phyloP scores from a whole-genome alignment of 2,329 filamentous ascomycete species.

The Neoscytalidium dimidiatum region DNA sequence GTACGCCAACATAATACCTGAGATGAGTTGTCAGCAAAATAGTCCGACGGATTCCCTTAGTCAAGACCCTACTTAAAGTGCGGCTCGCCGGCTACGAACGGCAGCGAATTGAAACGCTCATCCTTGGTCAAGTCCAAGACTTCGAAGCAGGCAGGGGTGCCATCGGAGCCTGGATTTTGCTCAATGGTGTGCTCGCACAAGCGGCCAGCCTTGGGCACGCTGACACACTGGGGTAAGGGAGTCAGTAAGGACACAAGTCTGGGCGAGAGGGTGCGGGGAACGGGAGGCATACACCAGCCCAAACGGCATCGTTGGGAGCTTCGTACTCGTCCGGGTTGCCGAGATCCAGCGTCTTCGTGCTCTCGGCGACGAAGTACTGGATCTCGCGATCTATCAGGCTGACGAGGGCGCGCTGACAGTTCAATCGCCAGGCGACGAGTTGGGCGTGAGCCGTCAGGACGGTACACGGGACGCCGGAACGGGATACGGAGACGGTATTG shows the following conservation, averaged over 20 bases:
- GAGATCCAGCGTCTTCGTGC: constrained; percentile 45
- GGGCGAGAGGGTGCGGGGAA: neutral
- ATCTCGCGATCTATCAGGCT: constrained; percentile 51
- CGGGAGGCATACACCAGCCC: constrained; percentile 34
- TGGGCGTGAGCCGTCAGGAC: constrained; percentile 38
- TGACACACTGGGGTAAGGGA: constrained; percentile 25
- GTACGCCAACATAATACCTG: constrained; percentile 37
- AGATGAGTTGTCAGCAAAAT: neutral
- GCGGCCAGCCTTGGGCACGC: constrained; percentile 35
- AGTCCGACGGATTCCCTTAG: too few species aligned
- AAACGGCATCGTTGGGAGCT: constrained; percentile 31
- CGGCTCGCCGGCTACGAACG: constrained; percentile 32
- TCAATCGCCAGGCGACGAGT: constrained; percentile 38
- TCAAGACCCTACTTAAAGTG: constrained; percentile 21
- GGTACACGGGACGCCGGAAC: constrained; percentile 28
- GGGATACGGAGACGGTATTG: constrained; percentile 1
- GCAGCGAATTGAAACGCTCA: constrained; percentile 32
- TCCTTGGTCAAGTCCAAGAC: constrained; percentile 36
- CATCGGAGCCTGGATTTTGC: constrained; percentile 24
- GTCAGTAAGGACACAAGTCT: neutral
- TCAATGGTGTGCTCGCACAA: constrained; percentile 37
- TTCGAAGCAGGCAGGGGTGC: constrained; percentile 42
- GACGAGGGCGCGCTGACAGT: constrained; percentile 38
- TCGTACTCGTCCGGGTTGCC: constrained; percentile 37
- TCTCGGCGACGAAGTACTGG: constrained; percentile 55